Evolutionary conservation across 2,329 filamentous ascomycete species (phyloP).

Genomic region (Aspergillus sp.): DNA sequence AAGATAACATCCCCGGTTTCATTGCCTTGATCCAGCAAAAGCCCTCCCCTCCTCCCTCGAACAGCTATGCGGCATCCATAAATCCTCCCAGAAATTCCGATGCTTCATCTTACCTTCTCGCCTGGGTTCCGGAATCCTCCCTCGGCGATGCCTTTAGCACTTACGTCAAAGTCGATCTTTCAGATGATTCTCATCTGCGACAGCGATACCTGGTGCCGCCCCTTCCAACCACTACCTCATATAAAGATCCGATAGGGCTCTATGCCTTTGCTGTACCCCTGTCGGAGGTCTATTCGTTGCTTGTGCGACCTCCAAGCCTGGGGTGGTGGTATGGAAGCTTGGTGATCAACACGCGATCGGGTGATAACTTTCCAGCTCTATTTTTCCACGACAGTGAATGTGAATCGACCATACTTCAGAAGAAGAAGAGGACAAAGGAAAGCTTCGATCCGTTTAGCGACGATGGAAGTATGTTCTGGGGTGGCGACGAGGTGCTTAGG

Average conservation of each 20-base stretch:
- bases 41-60: slow-evolving; percentile 32
- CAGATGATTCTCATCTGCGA: slow-evolving; percentile 70
- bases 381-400: slow-evolving; percentile 99
- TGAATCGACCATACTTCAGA: slow-evolving; percentile 88
- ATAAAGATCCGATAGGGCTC: slow-evolving; percentile 65
- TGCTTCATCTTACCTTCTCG: slow-evolving; percentile 74
- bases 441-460: slow-evolving; percentile 88
- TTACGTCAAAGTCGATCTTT: slow-evolving; percentile 93
- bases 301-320: slow-evolving; percentile 84
- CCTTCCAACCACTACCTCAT: slow-evolving; percentile 77
- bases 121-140: slow-evolving; percentile 87
- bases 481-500: slow-evolving; percentile 86
- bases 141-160: slow-evolving; percentile 81
- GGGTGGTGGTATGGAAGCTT: slow-evolving; percentile 99
- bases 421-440: slow-evolving; percentile 78
- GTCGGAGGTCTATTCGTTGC: slow-evolving; percentile 81
- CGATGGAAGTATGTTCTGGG: slow-evolving; percentile 83
- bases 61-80: slow-evolving; percentile 34
- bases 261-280: slow-evolving; percentile 92
- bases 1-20: slow-evolving; percentile 93
- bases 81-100: slow-evolving; percentile 39
- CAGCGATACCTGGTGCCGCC: slow-evolving; percentile 89
- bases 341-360: slow-evolving; percentile 84
- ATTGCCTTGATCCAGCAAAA: slow-evolving; percentile 93
- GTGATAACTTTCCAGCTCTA: slow-evolving; percentile 88